Evolutionary conservation across 2,329 filamentous ascomycete species (phyloP).

Genomic region (Colletotrichum sp.): DNA sequence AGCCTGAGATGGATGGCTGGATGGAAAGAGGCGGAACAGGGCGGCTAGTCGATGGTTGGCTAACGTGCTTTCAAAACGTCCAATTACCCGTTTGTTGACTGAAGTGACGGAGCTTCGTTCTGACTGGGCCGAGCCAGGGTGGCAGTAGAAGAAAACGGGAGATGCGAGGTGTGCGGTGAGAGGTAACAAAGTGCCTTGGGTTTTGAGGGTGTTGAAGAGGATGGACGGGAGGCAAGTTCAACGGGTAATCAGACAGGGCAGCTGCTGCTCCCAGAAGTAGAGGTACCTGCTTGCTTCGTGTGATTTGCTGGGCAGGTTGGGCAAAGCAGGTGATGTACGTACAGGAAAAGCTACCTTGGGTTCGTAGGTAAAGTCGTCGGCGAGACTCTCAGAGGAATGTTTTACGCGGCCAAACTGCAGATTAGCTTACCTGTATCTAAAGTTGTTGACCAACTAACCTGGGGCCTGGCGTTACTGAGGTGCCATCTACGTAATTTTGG

Average conservation of each 20-base stretch:
- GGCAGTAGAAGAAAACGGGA: background rate
- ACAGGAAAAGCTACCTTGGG: background rate
- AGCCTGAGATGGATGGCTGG: background rate
- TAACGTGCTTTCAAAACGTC: background rate
- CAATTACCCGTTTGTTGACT: background rate
- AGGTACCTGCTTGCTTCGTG: background rate
- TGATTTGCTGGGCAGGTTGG: background rate
- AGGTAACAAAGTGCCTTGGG: background rate
- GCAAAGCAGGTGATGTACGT: background rate
- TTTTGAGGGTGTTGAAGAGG: background rate
- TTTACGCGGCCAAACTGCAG: background rate
- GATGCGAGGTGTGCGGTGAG: background rate
- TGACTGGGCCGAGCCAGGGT: background rate
- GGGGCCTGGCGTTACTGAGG: background rate
- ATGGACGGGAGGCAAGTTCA: background rate
- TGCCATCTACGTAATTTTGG: conserved; percentile 11
- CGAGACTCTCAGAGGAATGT: background rate
- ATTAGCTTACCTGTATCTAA: background rate
- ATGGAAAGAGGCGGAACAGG: conserved; percentile 12
- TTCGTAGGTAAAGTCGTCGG: background rate
- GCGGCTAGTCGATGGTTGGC: background rate
- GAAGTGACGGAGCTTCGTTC: background rate
- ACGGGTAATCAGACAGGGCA: background rate
- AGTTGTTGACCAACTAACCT: background rate
- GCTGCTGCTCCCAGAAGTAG: background rate